Evolutionary conservation across 441 rosid species (phyloP).

Genomic region (Rhodomyrtus psidioides): DNA sequence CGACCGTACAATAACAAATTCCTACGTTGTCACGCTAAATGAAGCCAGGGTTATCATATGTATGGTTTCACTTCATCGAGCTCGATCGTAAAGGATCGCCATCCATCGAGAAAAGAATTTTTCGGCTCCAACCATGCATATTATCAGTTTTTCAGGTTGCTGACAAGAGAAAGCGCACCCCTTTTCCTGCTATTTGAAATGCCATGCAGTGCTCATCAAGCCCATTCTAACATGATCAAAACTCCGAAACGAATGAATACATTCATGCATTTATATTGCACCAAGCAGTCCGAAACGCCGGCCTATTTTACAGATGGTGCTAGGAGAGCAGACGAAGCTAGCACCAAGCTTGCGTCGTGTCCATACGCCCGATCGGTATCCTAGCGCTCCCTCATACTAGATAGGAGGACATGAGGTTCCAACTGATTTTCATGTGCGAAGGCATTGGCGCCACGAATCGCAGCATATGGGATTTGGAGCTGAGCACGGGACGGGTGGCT

Average conservation of each 20-base stretch:
- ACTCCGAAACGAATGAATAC: background rate
- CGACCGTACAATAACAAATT: background rate
- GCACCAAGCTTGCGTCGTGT: background rate
- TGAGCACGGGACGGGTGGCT: slow-evolving; percentile 8
- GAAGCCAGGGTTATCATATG: background rate
- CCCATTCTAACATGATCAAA: background rate
- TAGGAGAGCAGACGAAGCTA: background rate
- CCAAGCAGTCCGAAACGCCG: background rate
- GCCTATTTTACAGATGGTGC: background rate
- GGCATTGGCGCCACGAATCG: slow-evolving; percentile 82
- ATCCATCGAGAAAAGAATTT: background rate
- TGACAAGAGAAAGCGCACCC: background rate
- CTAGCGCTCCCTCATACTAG: slow-evolving; percentile 20
- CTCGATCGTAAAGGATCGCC: background rate
- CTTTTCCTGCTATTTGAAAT: background rate
- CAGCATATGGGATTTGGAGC: slow-evolving; percentile 46
- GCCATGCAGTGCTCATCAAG: background rate
- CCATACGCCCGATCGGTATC: background rate
- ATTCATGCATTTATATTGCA: background rate
- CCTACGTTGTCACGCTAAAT: rapidly evolving
- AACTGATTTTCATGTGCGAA: slow-evolving; percentile 84
- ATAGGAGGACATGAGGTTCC: slow-evolving; percentile 70
- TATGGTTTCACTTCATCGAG: background rate
- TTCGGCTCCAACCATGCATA: background rate
- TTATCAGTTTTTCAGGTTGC: background rate